Base-by-base conservation (phyloP, 2,329 filamentous ascomycete genomes). In the Claviceps capensis region DNA sequence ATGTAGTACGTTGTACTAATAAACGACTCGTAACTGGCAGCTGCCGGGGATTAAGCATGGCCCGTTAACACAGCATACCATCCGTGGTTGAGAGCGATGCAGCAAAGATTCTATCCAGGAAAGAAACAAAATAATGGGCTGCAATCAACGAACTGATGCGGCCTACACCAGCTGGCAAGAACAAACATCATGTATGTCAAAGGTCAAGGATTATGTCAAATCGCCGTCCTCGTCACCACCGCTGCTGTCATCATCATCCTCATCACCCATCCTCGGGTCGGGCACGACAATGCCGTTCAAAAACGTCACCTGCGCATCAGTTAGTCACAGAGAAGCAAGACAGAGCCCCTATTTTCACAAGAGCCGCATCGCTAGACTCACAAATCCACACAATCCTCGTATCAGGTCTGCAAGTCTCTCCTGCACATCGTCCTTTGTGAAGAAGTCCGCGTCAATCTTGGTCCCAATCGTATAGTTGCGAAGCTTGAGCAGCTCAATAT, bases 401-500 rank as follows among this genome's bases (percentile, higher is more conserved):
- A 95, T 70, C 22, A 88, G 68, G 41, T 77, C 73, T 49, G 75
- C 72, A 50, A 95, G 74, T 61, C 77, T 78, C 34, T 82, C 76
- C 66, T 88, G 76, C 16, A 79, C 81, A 60, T 80, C 71, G 47
- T 77, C 69, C 46, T 75, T 73, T 38, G 82, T 72, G 19, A 95
- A 73, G 47, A 86, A 72, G 9, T 74, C 67, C 60, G 90, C 88
- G 13, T 74, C 65, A 38, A 95, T 67, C 62, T 81, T 80, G 54
- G 74, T 81, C 40, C 80, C 76, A 22, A 94, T 68, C 0, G 85
- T 90, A 64, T 85, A 95, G 65, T 83, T 93, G 55, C 82, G 78
- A 62, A 96, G 74, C 60, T 88, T 85, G 52, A 95, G 73, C 50
- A 96, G 75, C 52, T 83, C 81, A 61, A 95, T 89, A 59, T 95